Base-by-base conservation (phyloP, 2,329 filamentous ascomycete genomes). In the Colletotrichum eremochloae region DNA sequence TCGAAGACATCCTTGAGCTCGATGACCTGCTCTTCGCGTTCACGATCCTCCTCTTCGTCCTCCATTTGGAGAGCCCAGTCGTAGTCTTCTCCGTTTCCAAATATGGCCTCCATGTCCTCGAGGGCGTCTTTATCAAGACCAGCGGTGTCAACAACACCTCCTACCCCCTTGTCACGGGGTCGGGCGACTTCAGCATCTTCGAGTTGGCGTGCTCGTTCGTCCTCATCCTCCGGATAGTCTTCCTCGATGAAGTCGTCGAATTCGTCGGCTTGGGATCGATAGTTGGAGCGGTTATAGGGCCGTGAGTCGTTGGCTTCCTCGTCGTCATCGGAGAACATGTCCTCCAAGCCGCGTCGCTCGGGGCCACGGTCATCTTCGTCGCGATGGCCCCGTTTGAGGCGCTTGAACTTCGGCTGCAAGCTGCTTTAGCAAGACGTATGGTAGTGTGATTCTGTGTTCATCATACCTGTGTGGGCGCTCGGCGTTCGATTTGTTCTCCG, bases 1-100 rank as follows among this genome's bases (percentile, higher is more conserved):
- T 99, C 96, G 78, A 99, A 99, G 63, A 99, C 96, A 80, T 99
- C 96, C 84, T 98, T 98, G 74, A 99, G 89, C 82, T 98, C 94
- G 53, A 98, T 90, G 56, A 92, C 92, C 77, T 95, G 93, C 75
- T 97, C 94, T 74, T 94, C 93, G 72, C 91, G 89, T 75, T 93
- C 88, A 69, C 93, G 91, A 60, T 94, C 91, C 75, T 97, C 94
- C 75, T 95, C 93, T 62, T 95, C 92, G 57, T 96, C 93, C 81
- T 98, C 95, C 78, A 96, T 87, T 64, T 96, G 93, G 60, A 99
- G 85, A 11, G 96, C 96, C 91, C 97, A 99, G 76, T 95, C 92
- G 79, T 98, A 99, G 79, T 99, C 96, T 75, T 94, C 94, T 68
- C 96, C 96, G 79, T 97, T 94, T 74, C 96, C 96, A 77, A 99